Evolutionary conservation across 768 basidiomycete genomes (phyloP).

Genomic region (Leccinum obscurum): DNA sequence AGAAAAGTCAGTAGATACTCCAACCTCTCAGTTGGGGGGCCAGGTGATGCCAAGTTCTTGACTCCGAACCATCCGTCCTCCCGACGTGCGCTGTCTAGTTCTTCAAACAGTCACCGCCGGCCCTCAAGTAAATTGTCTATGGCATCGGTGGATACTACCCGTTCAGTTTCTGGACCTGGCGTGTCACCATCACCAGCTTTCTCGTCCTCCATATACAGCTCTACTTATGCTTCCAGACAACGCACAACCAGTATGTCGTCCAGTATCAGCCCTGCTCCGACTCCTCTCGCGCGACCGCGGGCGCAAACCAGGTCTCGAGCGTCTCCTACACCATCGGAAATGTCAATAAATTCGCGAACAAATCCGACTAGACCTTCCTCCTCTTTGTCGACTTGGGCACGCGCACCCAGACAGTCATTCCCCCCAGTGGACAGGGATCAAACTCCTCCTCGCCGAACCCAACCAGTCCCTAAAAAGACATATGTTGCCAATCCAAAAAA

Average conservation of each 20-base stretch:
- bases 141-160: slow-evolving; percentile 42
- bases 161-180: slow-evolving; percentile 73
- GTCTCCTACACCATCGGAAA: slow-evolving; percentile 68
- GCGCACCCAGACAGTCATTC: slow-evolving; percentile 65
- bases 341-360: slow-evolving; percentile 51
- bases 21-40: slow-evolving; percentile 29
- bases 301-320: slow-evolving; percentile 45
- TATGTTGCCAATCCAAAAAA: slow-evolving; percentile 90
- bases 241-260: slow-evolving; percentile 66
- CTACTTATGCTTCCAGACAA: slow-evolving; percentile 85
- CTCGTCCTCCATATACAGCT: slow-evolving; percentile 44
- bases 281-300: slow-evolving; percentile 38
- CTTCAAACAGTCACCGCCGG: slow-evolving; percentile 45
- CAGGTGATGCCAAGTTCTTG: slow-evolving; percentile 43
- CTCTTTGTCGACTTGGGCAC: slow-evolving; percentile 64
- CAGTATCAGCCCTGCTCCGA: slow-evolving; percentile 37
- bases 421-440: slow-evolving; percentile 42
- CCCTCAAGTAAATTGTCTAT: slow-evolving; percentile 59
- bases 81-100: slow-evolving; percentile 52
- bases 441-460: slow-evolving; percentile 48
- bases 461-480: slow-evolving; percentile 50
- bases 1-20: slow-evolving; percentile 32
- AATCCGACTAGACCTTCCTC: slow-evolving; percentile 41
- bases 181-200: slow-evolving; percentile 36
- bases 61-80: slow-evolving; percentile 45